These are phyloP conservation scores for Solanum acaule DNA, from an alignment of 257 asterid species.

Conservation along the genomic window DNA sequence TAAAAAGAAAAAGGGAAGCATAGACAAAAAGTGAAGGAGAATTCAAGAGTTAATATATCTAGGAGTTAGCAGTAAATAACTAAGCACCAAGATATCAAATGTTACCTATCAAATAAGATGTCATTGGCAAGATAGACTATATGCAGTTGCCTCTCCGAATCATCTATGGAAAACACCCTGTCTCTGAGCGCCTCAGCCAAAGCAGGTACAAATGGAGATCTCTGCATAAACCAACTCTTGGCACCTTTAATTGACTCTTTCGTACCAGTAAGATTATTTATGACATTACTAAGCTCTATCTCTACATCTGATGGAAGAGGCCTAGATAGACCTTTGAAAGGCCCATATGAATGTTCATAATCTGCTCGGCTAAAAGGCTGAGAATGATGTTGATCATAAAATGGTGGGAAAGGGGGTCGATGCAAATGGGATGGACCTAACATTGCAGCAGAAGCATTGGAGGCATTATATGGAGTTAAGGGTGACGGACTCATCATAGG, in stretches of 20 bases:
- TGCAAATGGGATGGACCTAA: constrained; percentile 53
- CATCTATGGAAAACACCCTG: constrained; percentile 67
- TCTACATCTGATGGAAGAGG: constrained; percentile 92
- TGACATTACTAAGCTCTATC: constrained; percentile 78
- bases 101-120: constrained; percentile 87
- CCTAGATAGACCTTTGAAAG: constrained; percentile 67
- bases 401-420: constrained; percentile 65
- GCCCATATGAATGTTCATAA: constrained; percentile 50
- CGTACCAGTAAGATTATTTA: constrained; percentile 81
- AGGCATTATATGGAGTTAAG: constrained; percentile 31
- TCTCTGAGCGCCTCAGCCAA: constrained; percentile 92
- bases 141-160: constrained; percentile 90
- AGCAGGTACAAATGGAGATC: constrained; percentile 67
- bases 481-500: constrained; percentile 67
- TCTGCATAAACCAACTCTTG: constrained; percentile 97
- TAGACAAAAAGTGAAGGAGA: background rate
- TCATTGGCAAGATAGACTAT: constrained; percentile 92
- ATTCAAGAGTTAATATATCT: background rate
- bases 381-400: constrained; percentile 64
- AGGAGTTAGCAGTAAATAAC: background rate
- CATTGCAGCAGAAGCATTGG: constrained; percentile 29
- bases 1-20: background rate
- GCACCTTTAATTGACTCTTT: constrained; percentile 97
- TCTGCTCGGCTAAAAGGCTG: constrained; percentile 64
- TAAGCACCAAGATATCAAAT: background rate